Evolutionary conservation across 2,329 filamentous ascomycete species (phyloP).

Genomic region (Penicillium hordei): DNA sequence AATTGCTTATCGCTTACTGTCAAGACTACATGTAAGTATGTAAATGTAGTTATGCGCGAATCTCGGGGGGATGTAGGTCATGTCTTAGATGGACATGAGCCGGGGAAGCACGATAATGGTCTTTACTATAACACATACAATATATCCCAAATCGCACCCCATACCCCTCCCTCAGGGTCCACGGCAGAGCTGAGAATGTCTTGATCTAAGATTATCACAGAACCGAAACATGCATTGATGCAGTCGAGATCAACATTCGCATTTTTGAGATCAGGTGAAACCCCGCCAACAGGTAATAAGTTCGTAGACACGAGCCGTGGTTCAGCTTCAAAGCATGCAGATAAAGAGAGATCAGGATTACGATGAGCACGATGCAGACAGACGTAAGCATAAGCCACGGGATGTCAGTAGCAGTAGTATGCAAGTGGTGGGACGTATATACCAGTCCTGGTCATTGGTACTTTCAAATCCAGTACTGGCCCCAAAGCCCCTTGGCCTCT

Average conservation of each 20-base stretch:
- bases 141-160: not conserved
- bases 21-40: not conserved
- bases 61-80: not conserved
- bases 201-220: not conserved
- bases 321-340: not conserved
- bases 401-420: too few relatives aligned
- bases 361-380: not conserved
- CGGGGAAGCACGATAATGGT: not conserved
- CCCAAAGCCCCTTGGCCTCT: conserved; percentile 71
- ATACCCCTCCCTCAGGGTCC: not conserved
- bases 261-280: not conserved
- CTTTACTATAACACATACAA: not conserved
- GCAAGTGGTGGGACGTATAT: not conserved
- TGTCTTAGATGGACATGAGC: not conserved
- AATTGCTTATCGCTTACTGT: not conserved
- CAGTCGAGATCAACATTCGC: conserved; percentile 1
- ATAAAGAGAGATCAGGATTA: not conserved
- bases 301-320: not conserved
- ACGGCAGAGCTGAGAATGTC: not conserved
- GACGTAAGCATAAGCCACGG: not conserved
- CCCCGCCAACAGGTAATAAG: not conserved
- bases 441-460: not conserved
- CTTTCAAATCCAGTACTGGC: conserved; percentile 69
- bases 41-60: not conserved
- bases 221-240: conserved; percentile 4